These are phyloP conservation scores for Chenopodium formosanum DNA, from an alignment of 148 eudicot genomes.

Conservation along the genomic window DNA sequence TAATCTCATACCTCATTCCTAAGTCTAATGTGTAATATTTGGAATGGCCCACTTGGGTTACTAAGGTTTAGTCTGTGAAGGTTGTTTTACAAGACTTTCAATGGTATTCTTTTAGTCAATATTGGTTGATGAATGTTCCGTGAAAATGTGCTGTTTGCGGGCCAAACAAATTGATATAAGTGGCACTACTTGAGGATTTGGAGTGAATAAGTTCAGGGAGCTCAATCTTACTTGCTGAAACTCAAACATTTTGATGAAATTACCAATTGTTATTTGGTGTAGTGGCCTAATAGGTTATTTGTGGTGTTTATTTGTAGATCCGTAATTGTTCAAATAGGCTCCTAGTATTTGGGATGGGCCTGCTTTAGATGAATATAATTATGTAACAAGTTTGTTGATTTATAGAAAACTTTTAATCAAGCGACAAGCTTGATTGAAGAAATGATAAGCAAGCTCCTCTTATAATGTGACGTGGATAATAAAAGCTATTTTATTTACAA, in stretches of 20 bases:
- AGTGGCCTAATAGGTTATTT: too few relatives aligned
- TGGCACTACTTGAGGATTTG: not conserved
- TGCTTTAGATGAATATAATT: too few relatives aligned
- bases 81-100: not conserved
- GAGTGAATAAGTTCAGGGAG: not conserved
- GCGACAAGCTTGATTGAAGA: too few relatives aligned
- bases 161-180: not conserved
- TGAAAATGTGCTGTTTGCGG: not conserved
- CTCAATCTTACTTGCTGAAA: not conserved
- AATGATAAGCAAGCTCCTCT: too few relatives aligned
- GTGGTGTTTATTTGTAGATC: too few relatives aligned
- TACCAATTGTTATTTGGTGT: too few relatives aligned
- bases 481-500: too few relatives aligned
- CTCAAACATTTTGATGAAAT: not conserved
- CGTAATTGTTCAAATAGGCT: too few relatives aligned
- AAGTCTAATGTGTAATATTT: not conserved
- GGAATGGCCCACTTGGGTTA: not conserved
- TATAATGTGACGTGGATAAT: too few relatives aligned
- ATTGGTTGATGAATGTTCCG: not conserved
- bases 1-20: not conserved
- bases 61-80: not conserved
- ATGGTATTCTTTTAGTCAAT: not conserved
- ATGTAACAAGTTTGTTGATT: too few relatives aligned
- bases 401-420: too few relatives aligned
- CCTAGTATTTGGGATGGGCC: too few relatives aligned